Evolutionary conservation across 345 rosid genomes (phyloP), one percentile per base, ranked within the genome.

Genomic region (Anastatica hierochuntica): DNA sequence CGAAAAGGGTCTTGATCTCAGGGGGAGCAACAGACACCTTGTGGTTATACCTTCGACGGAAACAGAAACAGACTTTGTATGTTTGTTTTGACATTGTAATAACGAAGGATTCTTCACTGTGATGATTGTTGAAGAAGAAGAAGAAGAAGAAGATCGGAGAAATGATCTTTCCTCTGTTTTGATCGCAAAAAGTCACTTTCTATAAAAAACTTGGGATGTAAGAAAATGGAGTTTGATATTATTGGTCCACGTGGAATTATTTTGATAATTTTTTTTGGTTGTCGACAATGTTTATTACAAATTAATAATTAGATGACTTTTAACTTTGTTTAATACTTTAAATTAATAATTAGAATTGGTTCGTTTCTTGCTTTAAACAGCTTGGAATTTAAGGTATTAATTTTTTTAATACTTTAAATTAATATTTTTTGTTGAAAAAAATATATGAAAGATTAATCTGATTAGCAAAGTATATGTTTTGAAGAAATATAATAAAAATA

Each of bases 31-130:
- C 84, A 13, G 84, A 59, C 34, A 47, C 74, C n/a, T 83, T 63
- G 33, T 73, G 63, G 2, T 37, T 66, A 71, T 77, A 85, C 37
- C 79, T 68, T 43, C 90, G 67, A 15, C 68, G 71, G 72, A 74
- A 82, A 44, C 85, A 79, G 74, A 68, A 75, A 67, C 85, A 79
- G 1, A 82, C 79, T 55, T 58, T 73, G 77, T 76, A 82, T 7
- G 84, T 76, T 67, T 85, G 90, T 6, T 82, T 78, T 5, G 24
- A 76, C 95, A 85, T 83, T 49, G 60, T 16, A 31, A 21, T 16
- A 10, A n/a, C n/a, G 14, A 59, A 35, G 6, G 33, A 62, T 43
- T 13, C 6, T n/a, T 61, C 14, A 21, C 12, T 48, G 49, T 8
- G 4, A 64, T 10, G 51, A 46, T 41, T 15, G 19, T 47, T 11